Conservation (phyloP, 2,329 filamentous ascomycete species). For the Graphilbum ipis-grandicollis region DNA sequence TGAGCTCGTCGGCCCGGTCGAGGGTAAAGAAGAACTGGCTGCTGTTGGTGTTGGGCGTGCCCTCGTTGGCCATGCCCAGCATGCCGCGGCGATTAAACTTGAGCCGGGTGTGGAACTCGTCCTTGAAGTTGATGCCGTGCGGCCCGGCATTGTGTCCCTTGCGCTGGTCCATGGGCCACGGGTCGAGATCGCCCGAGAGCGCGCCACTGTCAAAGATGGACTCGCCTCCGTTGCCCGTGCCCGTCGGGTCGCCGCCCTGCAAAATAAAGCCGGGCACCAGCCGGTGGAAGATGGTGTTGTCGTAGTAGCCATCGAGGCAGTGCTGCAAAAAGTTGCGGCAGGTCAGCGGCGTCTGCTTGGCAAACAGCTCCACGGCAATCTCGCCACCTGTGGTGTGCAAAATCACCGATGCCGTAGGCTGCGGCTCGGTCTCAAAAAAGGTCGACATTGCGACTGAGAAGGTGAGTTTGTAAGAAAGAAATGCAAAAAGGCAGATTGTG, state of each 20-base stretch:
- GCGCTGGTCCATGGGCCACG: conserved; percentile 50
- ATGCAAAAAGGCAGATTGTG: not conserved
- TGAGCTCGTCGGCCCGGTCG: conserved; percentile 68
- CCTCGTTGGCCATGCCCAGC: conserved; percentile 90
- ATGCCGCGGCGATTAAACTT: conserved; percentile 86
- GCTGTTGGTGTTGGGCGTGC: conserved; percentile 61
- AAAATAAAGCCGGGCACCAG: conserved; percentile 83
- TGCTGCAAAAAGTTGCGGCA: conserved; percentile 93
- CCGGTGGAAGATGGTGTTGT: conserved; percentile 84
- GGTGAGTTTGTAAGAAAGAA: not conserved
- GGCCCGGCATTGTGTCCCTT: conserved; percentile 42
- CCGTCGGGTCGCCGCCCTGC: conserved; percentile 87
- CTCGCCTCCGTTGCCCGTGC: conserved; percentile 79
- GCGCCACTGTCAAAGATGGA: conserved; percentile 80
- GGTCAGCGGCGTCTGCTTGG: conserved; percentile 79
- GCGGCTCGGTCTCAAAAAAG: conserved; percentile 87
- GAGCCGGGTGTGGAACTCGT: conserved; percentile 82
- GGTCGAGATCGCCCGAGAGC: conserved; percentile 54
- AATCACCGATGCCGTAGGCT: conserved; percentile 81
- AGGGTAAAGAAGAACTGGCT: conserved; percentile 97
- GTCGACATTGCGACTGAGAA: conserved; percentile 69
- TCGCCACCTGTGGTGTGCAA: conserved; percentile 83
- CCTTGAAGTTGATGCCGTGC: conserved; percentile 46
- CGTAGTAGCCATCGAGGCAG: conserved; percentile 89
- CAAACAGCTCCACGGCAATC: conserved; percentile 82